Evolutionary conservation across 129 eudicot genomes (phyloP), one percentile per base, ranked within the genome.

Genomic region (Lactuca sativa): DNA sequence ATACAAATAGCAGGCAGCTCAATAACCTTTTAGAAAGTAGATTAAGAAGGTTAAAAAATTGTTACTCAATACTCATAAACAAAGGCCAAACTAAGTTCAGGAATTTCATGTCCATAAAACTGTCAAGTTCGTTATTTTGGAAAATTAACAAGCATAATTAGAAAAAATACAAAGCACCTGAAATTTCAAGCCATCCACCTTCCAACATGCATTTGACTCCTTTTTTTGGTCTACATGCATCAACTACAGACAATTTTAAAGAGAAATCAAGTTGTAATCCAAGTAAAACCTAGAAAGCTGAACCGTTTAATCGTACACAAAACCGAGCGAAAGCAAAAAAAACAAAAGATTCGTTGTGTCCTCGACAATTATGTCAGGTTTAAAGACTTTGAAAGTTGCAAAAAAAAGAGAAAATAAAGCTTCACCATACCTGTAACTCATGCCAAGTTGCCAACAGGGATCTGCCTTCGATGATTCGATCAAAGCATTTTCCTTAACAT

Each of bases 141-240:
- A 47, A 47, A 47, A 47, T 10, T 47, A 47, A n/a, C 52, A 47
- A 47, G 15, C 52, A 47, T 47, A 12, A 47, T 44, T 13, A 47
- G 7, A 31, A 49, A 15, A 21, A 33, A n/a, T 33, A 44, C 21
- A 44, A 9, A 41, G 69, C 38, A 43, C 69, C 38, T 64, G 52
- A 64, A 44, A 64, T 43, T 43, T 17, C 56, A 44, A 47, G 56
- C 71, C 32, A 30, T 66, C 59, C n/a, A 34, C 36, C 54, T 66
- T 52, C 49, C 52, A 47, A 47, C 32, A 67, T 14, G 48, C 38
- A 67, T 67, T 52, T 44, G 48, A 33, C 54, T 33, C n/a, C 8
- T 32, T 44, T 32, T 44, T 64, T 47, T 30, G 34, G 12, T 47
- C 15, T n/a, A 31, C 59, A 66, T 14, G 71, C 71, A 43, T 43